These are phyloP conservation scores for Phytophthora colocasiae DNA, from an alignment of 352 stramenopile genomes.

Conservation along the genomic window DNA sequence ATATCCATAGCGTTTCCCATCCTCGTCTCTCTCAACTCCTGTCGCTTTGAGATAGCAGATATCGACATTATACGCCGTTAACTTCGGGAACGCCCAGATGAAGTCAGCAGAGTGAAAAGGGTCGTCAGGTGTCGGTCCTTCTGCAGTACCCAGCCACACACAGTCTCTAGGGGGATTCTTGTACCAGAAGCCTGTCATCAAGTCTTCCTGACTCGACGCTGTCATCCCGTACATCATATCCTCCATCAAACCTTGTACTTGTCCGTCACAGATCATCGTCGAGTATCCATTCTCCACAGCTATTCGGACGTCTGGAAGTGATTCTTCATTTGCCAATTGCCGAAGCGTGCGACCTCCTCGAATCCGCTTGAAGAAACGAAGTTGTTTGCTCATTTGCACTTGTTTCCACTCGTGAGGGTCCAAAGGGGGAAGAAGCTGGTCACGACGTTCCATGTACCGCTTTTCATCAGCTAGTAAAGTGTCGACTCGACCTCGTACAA, in stretches of 20 bases:
- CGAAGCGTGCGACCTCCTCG: conserved; percentile 28
- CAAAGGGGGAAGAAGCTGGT: conserved; percentile 33
- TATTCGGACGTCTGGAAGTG: conserved; percentile 29
- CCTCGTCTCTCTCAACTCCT: conserved; percentile 36
- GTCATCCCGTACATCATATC: conserved; percentile 57
- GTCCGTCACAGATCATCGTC: conserved; percentile 42
- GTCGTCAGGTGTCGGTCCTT: conserved; percentile 37
- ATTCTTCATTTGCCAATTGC: conserved; percentile 37
- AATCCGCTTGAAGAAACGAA: conserved; percentile 55
- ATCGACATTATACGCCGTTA: conserved; percentile 29
- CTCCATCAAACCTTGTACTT: conserved; percentile 46
- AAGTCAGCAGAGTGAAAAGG: conserved; percentile 53
- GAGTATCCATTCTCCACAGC: conserved; percentile 43
- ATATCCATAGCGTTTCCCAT: conserved; percentile 50
- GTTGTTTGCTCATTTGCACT: conserved; percentile 30
- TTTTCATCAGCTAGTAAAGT: conserved; percentile 44
- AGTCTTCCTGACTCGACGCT: conserved; percentile 40
- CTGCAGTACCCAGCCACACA: conserved; percentile 45
- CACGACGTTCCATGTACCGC: conserved; percentile 33
- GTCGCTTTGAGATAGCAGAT: conserved; percentile 51
- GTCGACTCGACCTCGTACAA: conserved; percentile 47
- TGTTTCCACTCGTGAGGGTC: conserved; percentile 61
- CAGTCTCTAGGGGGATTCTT: conserved; percentile 46
- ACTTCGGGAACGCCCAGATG: conserved; percentile 47
- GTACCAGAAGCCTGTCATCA: conserved; percentile 48